Evolutionary conservation across 345 rosid genomes (phyloP), one percentile per base, ranked within the genome.

Genomic region (Euphorbia tirucalli): DNA sequence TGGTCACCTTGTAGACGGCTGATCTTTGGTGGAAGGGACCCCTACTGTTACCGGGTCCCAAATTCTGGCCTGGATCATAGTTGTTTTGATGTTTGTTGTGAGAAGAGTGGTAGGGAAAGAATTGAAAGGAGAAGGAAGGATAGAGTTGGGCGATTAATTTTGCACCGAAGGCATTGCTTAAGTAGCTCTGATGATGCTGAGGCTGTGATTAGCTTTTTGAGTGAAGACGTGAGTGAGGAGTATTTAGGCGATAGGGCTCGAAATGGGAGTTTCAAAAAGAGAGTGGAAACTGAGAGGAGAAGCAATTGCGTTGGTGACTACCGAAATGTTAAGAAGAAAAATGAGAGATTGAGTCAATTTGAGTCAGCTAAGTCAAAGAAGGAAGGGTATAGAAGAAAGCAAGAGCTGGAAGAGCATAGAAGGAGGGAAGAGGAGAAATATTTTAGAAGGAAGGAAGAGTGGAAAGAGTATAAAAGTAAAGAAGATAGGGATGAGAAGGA

Each of bases 161-260:
- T 46, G 46, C 58, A 18, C 1, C 73, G 52, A 30, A 76, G 81
- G 70, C 69, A 66, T 60, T 60, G 77, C 72, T 81, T 84, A 19
- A 78, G 87, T 71, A 80, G 82, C 57, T 52, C 66, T 13, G 85
- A 69, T 77, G 92, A 89, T 77, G 87, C 82, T 2, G 96, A 90
- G 73, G 89, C 90, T 54, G 74, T 94, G 68, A 79, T 94, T 73
- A 87, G 86, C 82, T 86, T 94, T 80, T 85, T 94, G 79, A 83
- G 91, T 77, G 96, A 92, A 78, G 90, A 89, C 65, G 27, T 88
- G 49, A 58, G 73, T 61, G 87, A 75, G 68, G 89, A 83, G 56
- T 69, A 61, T 69, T 75, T 76, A 65, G 77, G 71, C 55, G 66
- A 60, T 41, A 61, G 73, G 64, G 80, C 75, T 71, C 78, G 83